Percentiles rank a stretch among this genome's conserved stretches.
Evolutionary conservation across 2,329 filamentous ascomycete genomes (phyloP).

Genomic region (Mollisia scopiformis): DNA sequence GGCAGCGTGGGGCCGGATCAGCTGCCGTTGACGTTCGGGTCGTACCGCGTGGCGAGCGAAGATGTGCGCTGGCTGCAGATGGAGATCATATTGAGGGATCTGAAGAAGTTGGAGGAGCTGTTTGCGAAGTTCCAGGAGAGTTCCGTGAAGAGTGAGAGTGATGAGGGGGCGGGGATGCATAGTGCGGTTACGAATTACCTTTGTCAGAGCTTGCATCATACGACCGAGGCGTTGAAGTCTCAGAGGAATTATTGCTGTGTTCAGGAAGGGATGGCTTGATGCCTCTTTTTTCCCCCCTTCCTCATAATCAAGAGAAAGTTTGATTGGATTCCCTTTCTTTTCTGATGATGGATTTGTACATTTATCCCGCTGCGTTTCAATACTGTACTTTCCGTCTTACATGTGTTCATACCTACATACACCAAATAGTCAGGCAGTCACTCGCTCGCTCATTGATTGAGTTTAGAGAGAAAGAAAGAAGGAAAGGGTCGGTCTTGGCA

Average conservation of each 20-base stretch:
- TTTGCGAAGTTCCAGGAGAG: conserved; percentile 48
- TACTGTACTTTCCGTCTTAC: neutral
- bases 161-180: conserved; percentile 42
- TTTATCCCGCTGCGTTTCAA: neutral
- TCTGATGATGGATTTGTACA: neutral
- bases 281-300: neutral
- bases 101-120: conserved; percentile 50
- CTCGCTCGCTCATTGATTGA: neutral
- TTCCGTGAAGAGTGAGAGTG: conserved; percentile 28
- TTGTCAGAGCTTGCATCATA: conserved; percentile 46
- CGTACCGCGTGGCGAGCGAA: conserved; percentile 49
- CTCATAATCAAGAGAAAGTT: neutral
- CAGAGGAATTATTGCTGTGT: conserved; percentile 7
- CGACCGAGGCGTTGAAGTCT: conserved; percentile 38
- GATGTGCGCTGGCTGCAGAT: conserved; percentile 51
- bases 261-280: neutral
- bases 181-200: conserved; percentile 50
- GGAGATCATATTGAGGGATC: conserved; percentile 51
- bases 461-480: no score
- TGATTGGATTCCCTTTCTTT: neutral
- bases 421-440: no score
- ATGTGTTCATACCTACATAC: neutral
- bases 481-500: no score
- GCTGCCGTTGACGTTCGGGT: conserved; percentile 47
- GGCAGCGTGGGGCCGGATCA: no score